These are phyloP conservation scores for Rhodotorula paludigena DNA, from an alignment of 768 basidiomycete species.

Conservation along the genomic window DNA sequence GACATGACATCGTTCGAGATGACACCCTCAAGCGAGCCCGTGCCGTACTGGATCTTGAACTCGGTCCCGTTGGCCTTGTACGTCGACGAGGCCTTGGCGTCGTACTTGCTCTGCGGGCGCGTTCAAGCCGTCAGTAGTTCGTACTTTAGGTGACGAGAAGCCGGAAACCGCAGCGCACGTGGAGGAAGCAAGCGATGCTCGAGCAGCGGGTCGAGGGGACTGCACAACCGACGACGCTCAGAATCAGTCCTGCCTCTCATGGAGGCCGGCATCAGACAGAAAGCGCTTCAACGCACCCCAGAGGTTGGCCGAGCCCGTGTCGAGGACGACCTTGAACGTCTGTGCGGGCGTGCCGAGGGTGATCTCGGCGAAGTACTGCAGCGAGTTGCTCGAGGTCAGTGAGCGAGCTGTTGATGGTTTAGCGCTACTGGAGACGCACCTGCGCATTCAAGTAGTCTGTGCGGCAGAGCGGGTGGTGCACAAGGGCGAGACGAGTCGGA, in stretches of 20 bases:
- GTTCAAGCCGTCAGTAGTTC: not conserved
- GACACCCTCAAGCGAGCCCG: conserved; percentile 93
- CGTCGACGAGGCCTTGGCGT: conserved; percentile 68
- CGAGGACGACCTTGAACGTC: conserved; percentile 50
- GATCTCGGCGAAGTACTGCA: conserved; percentile 83
- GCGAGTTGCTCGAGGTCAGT: too few species aligned
- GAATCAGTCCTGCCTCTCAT: too few species aligned
- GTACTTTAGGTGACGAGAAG: conserved; percentile 33
- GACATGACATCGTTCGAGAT: conserved; percentile 74
- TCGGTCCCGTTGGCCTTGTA: conserved; percentile 83
- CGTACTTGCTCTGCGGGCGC: conserved; percentile 60
- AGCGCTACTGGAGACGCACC: not conserved
- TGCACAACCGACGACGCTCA: not conserved
- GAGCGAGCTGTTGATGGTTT: not conserved
- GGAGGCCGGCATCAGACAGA: too few species aligned
- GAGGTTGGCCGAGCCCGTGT: conserved; percentile 43
- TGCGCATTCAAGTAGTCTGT: conserved; percentile 94
- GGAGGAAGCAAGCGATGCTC: conserved; percentile 89
- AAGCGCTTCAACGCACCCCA: conserved; percentile 21
- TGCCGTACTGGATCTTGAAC: conserved; percentile 90
- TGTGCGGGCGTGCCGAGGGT: conserved; percentile 77
- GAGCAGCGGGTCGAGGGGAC: conserved; percentile 59
- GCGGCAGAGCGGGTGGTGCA: not conserved
- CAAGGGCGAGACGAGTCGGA: not conserved
- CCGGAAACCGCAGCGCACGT: conserved; percentile 48